phyloP scores from a whole-genome alignment of 108 stramenopile genomes.

The Skeletonema costatum region DNA sequence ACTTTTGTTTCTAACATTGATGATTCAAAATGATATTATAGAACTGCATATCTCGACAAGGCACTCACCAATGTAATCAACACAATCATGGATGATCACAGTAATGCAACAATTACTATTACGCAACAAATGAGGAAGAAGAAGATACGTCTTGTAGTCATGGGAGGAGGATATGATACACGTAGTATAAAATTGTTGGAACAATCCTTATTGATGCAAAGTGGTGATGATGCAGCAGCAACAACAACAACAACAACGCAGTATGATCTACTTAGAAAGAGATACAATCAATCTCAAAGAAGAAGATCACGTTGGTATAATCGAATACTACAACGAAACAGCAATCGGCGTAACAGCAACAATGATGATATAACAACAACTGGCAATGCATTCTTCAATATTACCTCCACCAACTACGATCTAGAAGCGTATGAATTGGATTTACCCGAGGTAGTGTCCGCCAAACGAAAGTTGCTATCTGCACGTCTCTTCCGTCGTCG shows the following conservation, averaged over 20 bases:
- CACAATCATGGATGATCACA: constrained; percentile 1
- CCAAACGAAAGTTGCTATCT: constrained; percentile 58
- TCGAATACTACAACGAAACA: constrained; percentile 1
- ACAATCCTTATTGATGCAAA: constrained; percentile 15
- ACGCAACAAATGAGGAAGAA: neutral
- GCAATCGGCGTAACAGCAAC: neutral
- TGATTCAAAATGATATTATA: neutral
- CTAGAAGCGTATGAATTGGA: constrained; percentile 62
- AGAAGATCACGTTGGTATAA: neutral
- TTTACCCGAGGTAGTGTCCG: constrained; percentile 60
- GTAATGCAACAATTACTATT: neutral
- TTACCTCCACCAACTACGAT: constrained; percentile 17
- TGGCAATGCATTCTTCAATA: constrained; percentile 20
- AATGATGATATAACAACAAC: neutral
- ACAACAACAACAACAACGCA: neutral
- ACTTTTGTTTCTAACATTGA: neutral
- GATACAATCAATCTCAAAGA: neutral
- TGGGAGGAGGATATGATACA: constrained; percentile 82
- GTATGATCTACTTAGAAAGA: neutral
- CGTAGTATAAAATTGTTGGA: constrained; percentile 60
- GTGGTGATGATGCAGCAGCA: constrained; percentile 12
- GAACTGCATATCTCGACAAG: constrained; percentile 73
- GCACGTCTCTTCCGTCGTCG: constrained; percentile 53
- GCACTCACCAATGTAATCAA: constrained; percentile 45
- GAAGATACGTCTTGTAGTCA: constrained; percentile 60